Conservation (phyloP, 1,139 yeast species). For the Geotrichum reessii region DNA sequence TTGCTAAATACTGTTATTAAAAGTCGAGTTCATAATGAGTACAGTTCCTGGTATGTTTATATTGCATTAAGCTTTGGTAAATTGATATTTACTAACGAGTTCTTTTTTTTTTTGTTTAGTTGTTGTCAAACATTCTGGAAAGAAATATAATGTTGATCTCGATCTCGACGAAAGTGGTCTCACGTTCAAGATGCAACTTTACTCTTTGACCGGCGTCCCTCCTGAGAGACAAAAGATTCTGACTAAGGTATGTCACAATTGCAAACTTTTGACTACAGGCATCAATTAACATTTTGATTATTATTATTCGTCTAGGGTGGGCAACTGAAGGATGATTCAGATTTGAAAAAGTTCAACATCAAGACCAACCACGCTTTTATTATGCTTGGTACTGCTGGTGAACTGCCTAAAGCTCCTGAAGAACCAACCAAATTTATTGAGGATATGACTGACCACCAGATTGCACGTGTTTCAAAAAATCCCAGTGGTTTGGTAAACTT, state of each 20-base stretch:
- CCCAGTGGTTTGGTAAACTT: constrained; percentile 84
- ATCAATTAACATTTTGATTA: background rate
- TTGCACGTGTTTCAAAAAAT: constrained; percentile 29
- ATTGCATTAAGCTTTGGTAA: background rate
- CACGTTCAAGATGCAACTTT: constrained; percentile 67
- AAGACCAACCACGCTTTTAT: constrained; percentile 66
- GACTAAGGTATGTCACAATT: constrained; percentile 43
- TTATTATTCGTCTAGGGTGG: constrained; percentile 48
- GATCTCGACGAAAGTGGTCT: constrained; percentile 48
- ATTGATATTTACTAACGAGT: background rate
- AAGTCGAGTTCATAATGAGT: constrained; percentile 9
- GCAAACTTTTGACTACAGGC: background rate
- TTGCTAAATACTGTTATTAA: background rate
- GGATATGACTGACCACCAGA: constrained; percentile 52
- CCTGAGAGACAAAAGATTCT: constrained; percentile 83
- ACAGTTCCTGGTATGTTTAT: constrained; percentile 17
- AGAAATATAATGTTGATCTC: constrained; percentile 64
- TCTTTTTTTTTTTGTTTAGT: constrained; percentile 32
- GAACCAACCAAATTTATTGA: constrained; percentile 59
- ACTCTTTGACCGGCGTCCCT: constrained; percentile 72
- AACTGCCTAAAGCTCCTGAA: constrained; percentile 53
- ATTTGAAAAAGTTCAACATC: constrained; percentile 47
- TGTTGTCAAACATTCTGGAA: constrained; percentile 79
- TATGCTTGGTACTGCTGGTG: constrained; percentile 91
- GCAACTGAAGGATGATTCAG: constrained; percentile 66